Evolutionary conservation across 805 yeast species (phyloP).

Genomic region (Teunomyces panamensis): DNA sequence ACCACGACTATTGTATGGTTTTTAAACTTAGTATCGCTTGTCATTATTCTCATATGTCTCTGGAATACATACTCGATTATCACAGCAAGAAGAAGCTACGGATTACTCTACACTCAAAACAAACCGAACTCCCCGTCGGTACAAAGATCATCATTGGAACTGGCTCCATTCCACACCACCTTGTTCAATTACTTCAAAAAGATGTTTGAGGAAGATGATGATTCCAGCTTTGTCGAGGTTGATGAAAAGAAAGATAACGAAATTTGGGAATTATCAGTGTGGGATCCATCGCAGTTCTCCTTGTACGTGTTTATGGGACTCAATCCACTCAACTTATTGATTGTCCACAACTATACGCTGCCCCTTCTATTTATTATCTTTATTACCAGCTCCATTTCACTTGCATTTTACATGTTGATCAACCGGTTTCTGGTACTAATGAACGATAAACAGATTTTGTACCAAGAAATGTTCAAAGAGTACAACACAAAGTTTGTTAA

Average conservation of each 20-base stretch:
- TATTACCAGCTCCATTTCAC: conserved; percentile 9
- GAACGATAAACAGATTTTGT: conserved; percentile 58
- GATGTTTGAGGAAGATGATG: conserved; percentile 10
- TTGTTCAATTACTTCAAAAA: conserved; percentile 4
- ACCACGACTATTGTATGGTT: conserved; percentile 16
- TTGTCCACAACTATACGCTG: conserved; percentile 29
- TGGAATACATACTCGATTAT: conserved; percentile 11
- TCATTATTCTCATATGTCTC: conserved; percentile 5
- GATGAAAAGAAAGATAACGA: conserved; percentile 22
- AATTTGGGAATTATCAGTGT: conserved; percentile 57
- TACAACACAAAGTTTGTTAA: conserved; percentile 60
- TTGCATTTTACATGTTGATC: conserved; percentile 34
- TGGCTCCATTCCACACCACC: conserved; percentile 5
- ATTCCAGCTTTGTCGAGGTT: conserved; percentile 11
- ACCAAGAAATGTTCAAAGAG: conserved; percentile 60
- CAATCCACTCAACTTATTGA: conserved; percentile 54
- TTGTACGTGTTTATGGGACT: conserved; percentile 50
- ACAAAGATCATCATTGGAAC: conserved; percentile 9
- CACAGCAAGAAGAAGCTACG: conserved; percentile 25
- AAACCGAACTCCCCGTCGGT: conserved; percentile 27
- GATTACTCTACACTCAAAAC: conserved; percentile 26
- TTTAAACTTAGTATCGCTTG: conserved; percentile 10
- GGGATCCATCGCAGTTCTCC: conserved; percentile 65
- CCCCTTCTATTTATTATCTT: conserved; percentile 17
- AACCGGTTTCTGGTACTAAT: conserved; percentile 47